Conservation (phyloP, 164 flowering plant species). For the Kalanchoe fedtschenkoi region DNA sequence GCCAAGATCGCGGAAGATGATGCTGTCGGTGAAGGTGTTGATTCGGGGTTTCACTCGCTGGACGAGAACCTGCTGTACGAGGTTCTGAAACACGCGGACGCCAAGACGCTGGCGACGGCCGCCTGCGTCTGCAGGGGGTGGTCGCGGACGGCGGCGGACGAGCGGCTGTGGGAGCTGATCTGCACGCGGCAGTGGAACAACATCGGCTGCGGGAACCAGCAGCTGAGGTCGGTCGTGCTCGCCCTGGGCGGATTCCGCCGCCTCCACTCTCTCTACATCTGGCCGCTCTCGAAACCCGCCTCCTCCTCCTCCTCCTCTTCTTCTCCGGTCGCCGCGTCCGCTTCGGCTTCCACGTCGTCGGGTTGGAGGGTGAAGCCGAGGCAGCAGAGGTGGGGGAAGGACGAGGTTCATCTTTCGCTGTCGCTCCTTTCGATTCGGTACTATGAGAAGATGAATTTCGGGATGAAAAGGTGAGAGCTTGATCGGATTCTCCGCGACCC, state of each 20-base stretch:
- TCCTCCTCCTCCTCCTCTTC: slow-evolving; percentile 11
- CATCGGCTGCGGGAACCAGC: slow-evolving; percentile 41
- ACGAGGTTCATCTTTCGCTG: slow-evolving; percentile 77
- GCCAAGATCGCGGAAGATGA: slow-evolving; percentile 14
- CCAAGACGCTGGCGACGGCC: slow-evolving; percentile 52
- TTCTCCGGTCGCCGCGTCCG: slow-evolving; percentile 14
- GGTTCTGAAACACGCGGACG: slow-evolving; percentile 80
- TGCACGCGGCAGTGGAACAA: slow-evolving; percentile 67
- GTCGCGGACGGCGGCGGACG: slow-evolving; percentile 70
- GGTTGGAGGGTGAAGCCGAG: slow-evolving; percentile 14
- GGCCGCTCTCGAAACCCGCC: slow-evolving; percentile 47
- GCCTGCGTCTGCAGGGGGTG: slow-evolving; percentile 78
- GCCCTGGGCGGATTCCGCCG: slow-evolving; percentile 89
- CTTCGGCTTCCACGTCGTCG: slow-evolving; percentile 13
- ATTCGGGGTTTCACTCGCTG: slow-evolving; percentile 23
- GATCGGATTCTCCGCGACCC: neutral
- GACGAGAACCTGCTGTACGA: slow-evolving; percentile 75
- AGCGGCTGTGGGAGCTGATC: slow-evolving; percentile 94
- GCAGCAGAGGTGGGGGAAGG: slow-evolving; percentile 61
- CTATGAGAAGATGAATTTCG: slow-evolving; percentile 68
- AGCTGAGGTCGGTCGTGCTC: slow-evolving; percentile 76
- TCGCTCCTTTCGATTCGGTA: slow-evolving; percentile 66
- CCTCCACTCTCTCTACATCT: slow-evolving; percentile 58
- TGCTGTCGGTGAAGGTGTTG: slow-evolving; percentile 6
- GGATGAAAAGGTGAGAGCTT: slow-evolving; percentile 4